These are phyloP conservation scores for Verticillium klebahnii DNA, from an alignment of 2,329 filamentous ascomycete species.

Conservation along the genomic window DNA sequence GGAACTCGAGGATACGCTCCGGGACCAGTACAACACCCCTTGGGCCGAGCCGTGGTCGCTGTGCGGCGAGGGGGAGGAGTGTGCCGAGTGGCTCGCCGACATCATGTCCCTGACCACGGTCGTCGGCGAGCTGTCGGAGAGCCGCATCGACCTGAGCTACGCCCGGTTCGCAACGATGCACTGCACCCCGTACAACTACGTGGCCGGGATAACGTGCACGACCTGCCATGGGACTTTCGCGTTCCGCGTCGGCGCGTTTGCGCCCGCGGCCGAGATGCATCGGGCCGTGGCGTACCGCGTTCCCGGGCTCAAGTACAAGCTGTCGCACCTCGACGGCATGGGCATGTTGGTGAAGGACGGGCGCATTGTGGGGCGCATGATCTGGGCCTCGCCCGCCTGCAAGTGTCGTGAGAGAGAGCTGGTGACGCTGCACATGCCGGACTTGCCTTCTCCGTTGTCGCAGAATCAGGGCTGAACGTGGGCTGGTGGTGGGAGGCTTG, in stretches of 20 bases:
- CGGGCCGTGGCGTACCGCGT: background rate
- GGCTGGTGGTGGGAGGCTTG: background rate
- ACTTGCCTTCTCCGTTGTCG: background rate
- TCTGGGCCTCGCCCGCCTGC: slow-evolving; percentile 2
- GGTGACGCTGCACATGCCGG: slow-evolving; percentile 20
- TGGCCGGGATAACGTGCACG: background rate
- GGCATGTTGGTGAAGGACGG: slow-evolving; percentile 1
- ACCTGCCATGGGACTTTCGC: background rate
- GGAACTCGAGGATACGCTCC: background rate
- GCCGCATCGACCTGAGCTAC: background rate
- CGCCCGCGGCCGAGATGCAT: background rate
- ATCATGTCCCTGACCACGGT: background rate
- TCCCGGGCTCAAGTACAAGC: background rate
- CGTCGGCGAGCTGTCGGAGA: slow-evolving; percentile 1
- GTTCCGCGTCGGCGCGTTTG: background rate
- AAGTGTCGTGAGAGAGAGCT: background rate
- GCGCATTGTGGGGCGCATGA: slow-evolving; percentile 1
- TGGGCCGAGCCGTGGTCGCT: background rate
- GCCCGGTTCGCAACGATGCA: background rate
- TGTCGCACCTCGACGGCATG: background rate
- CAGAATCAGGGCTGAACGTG: background rate
- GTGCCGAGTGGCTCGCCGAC: background rate
- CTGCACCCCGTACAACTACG: background rate
- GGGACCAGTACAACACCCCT: background rate
- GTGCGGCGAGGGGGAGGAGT: background rate